These are phyloP conservation scores for Solanum gracilifrons DNA, from an alignment of 257 asterid species.

Conservation along the genomic window DNA sequence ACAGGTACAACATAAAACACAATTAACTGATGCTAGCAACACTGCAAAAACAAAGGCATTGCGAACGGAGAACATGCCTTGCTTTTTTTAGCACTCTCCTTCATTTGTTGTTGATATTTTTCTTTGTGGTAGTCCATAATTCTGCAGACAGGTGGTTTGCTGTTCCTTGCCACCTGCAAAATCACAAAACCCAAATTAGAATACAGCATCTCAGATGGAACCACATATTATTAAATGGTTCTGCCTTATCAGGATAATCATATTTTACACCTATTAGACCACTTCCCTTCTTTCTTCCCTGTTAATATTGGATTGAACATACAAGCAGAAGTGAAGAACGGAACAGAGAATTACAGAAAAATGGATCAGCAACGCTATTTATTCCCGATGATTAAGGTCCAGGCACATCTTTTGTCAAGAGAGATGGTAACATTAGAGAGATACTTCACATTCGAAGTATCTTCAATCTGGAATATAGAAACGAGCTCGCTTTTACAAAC, in stretches of 20 bases:
- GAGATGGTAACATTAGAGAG: neutral
- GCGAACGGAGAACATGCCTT: neutral
- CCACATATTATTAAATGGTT: neutral
- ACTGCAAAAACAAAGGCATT: neutral
- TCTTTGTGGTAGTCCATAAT: conserved; percentile 55
- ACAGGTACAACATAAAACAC: neutral
- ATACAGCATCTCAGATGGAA: conserved; percentile 5
- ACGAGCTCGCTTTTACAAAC: neutral
- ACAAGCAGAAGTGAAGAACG: neutral
- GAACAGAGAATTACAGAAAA: neutral
- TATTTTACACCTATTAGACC: neutral
- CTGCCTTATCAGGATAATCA: neutral
- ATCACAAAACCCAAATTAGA: conserved; percentile 2
- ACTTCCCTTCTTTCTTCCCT: neutral
- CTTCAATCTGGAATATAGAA: neutral
- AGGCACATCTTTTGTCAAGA: neutral
- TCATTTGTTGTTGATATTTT: conserved; percentile 39
- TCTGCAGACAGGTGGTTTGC: conserved; percentile 80
- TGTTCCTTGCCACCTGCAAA: conserved; percentile 53
- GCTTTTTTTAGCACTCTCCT: conserved; percentile 38
- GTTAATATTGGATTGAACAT: neutral
- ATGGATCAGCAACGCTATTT: neutral
- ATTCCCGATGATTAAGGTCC: neutral
- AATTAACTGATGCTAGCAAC: neutral
- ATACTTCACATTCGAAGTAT: neutral